A percentile compares a stretch with the other conserved stretches of the same genome.
Conservation (phyloP, 2,329 filamentous ascomycete species). For the Corinectria fuckeliana region DNA sequence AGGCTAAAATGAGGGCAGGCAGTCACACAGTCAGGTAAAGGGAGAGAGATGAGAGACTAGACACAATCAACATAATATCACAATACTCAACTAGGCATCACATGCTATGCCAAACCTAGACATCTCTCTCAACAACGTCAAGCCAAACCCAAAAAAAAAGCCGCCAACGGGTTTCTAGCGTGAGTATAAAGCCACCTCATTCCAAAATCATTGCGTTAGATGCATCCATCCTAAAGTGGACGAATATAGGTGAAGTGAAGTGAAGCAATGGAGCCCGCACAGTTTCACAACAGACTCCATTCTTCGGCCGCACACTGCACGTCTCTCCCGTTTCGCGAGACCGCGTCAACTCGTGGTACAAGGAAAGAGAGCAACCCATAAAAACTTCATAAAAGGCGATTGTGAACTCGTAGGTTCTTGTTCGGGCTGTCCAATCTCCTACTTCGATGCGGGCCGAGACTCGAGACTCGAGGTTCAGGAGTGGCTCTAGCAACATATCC, state of each 20-base stretch:
- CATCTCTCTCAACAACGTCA: background rate
- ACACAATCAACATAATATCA: background rate
- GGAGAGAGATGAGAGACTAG: background rate
- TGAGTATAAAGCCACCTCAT: background rate
- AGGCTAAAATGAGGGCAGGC: background rate
- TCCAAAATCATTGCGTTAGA: background rate
- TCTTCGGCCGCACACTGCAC: background rate
- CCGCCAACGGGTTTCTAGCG: background rate
- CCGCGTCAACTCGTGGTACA: background rate
- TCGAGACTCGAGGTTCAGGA: too few relatives aligned
- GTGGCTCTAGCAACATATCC: too few relatives aligned
- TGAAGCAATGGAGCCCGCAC: background rate
- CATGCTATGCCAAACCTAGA: too few relatives aligned
- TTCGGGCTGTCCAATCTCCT: background rate
- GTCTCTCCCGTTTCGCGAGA: background rate
- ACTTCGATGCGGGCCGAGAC: too few relatives aligned
- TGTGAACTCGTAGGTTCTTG: background rate
- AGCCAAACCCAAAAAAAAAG: background rate
- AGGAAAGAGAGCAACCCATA: background rate
- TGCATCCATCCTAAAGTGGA: background rate
- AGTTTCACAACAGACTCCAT: conserved; percentile 8
- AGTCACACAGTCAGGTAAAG: background rate
- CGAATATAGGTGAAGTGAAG: background rate
- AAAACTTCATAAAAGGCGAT: background rate
- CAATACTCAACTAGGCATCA: too few relatives aligned